Evolutionary conservation across 2,329 filamentous ascomycete genomes (phyloP).

Genomic region (Beauveria medogensis): DNA sequence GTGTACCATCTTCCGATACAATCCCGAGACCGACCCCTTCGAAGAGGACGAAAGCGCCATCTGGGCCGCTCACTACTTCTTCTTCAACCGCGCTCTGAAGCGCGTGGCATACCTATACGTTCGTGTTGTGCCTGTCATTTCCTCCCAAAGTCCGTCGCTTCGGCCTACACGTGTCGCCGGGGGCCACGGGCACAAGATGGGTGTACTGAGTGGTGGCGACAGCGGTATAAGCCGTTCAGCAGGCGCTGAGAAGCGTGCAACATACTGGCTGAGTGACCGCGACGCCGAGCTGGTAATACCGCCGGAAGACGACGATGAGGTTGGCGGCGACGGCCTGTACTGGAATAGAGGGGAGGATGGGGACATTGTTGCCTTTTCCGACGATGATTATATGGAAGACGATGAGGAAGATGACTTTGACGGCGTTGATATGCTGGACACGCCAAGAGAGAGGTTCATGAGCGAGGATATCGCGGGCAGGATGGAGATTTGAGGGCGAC

Average conservation of each 20-base stretch:
- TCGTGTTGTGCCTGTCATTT: conserved; percentile 75
- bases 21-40: conserved; percentile 82
- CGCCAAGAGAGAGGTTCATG: conserved; percentile 43
- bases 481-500: conserved; percentile 50
- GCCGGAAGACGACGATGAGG: conserved; percentile 39
- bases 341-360: conserved; percentile 54
- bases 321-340: conserved; percentile 41
- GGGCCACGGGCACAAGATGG: conserved; percentile 16
- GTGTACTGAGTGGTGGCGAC: conserved; percentile 9
- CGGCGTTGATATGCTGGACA: conserved; percentile 31
- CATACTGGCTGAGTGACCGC: conserved; percentile 77
- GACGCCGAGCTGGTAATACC: conserved; percentile 39
- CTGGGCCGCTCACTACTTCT: conserved; percentile 95
- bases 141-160: conserved; percentile 48
- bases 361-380: conserved; percentile 45
- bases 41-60: conserved; percentile 88
- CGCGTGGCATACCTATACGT: conserved; percentile 91
- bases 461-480: conserved; percentile 55
- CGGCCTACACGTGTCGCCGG: conserved; percentile 24
- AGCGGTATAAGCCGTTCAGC: conserved; percentile 4
- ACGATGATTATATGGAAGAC: conserved; percentile 42
- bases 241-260: conserved; percentile 59
- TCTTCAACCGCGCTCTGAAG: conserved; percentile 90
- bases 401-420: conserved; percentile 37
- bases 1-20: conserved; percentile 84